Evolutionary conservation across 73 alveolate species (phyloP).

Genomic region (Paramecium biaurelia): DNA sequence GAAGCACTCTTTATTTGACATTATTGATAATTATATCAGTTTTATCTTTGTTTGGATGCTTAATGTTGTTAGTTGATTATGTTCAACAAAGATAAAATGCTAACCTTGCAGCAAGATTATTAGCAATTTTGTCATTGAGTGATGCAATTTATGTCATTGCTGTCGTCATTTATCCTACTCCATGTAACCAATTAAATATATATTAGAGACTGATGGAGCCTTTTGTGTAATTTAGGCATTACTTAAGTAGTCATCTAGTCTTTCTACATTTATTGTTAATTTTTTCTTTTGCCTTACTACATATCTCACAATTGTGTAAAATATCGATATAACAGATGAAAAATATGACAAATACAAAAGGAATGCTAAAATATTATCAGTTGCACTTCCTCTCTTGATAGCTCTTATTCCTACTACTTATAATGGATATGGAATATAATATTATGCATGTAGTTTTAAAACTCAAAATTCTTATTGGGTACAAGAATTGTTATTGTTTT

Average conservation of each 20-base stretch:
- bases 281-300: neutral
- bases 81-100: neutral
- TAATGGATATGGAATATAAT: neutral
- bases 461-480: neutral
- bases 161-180: neutral
- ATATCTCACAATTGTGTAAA: neutral
- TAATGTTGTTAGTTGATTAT: neutral
- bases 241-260: neutral
- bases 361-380: neutral
- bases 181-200: neutral
- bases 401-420: neutral
- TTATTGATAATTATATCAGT: neutral
- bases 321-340: neutral
- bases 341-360: neutral
- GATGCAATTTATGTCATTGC: constrained; percentile 1
- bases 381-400: neutral
- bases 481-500: neutral
- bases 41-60: neutral
- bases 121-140: neutral
- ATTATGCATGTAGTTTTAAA: neutral
- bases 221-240: neutral
- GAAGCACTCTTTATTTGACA: neutral
- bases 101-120: neutral
- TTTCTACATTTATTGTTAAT: neutral
- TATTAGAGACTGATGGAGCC: neutral